A percentile compares a stretch with the other conserved stretches of the same genome.
Conservation (phyloP, 345 rosid species). For the Eucalyptus curtisii region DNA sequence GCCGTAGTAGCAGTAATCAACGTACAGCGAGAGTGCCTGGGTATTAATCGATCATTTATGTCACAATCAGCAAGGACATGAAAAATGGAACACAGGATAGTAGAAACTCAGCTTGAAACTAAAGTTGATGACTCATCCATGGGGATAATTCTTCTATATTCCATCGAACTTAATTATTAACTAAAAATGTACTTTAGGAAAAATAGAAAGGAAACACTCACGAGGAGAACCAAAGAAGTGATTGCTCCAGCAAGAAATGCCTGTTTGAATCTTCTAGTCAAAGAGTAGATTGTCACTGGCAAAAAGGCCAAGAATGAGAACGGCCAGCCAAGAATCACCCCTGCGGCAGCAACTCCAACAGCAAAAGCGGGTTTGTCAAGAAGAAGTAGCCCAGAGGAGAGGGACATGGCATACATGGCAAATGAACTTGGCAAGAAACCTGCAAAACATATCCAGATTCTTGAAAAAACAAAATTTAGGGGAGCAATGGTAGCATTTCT, state of each 20-base stretch:
- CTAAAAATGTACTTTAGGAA: neutral
- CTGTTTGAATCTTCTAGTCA: slow-evolving; percentile 54
- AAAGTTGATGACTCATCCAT: neutral
- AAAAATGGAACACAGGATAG: neutral
- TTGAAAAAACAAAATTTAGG: neutral
- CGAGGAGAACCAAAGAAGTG: slow-evolving; percentile 48
- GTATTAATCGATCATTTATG: slow-evolving; percentile 2
- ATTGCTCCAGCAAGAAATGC: slow-evolving; percentile 59
- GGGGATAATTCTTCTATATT: neutral
- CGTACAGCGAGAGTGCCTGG: slow-evolving; percentile 65
- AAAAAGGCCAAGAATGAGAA: slow-evolving; percentile 90
- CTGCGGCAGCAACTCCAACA: slow-evolving; percentile 63
- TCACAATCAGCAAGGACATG: neutral
- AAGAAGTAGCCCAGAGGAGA: slow-evolving; percentile 82
- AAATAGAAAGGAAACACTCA: slow-evolving; percentile 21
- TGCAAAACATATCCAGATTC: slow-evolving; percentile 1
- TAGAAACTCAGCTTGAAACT: neutral
- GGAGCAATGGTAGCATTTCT: neutral
- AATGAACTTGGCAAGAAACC: slow-evolving; percentile 98
- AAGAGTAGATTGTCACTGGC: slow-evolving; percentile 56
- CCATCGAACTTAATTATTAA: neutral
- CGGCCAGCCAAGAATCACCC: slow-evolving; percentile 98
- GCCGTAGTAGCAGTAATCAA: slow-evolving; percentile 58
- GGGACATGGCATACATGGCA: slow-evolving; percentile 96
- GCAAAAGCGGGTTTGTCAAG: slow-evolving; percentile 64